These are phyloP conservation scores for Penicillium antarcticum DNA, from an alignment of 495 filamentous ascomycete species.

Conservation along the genomic window DNA sequence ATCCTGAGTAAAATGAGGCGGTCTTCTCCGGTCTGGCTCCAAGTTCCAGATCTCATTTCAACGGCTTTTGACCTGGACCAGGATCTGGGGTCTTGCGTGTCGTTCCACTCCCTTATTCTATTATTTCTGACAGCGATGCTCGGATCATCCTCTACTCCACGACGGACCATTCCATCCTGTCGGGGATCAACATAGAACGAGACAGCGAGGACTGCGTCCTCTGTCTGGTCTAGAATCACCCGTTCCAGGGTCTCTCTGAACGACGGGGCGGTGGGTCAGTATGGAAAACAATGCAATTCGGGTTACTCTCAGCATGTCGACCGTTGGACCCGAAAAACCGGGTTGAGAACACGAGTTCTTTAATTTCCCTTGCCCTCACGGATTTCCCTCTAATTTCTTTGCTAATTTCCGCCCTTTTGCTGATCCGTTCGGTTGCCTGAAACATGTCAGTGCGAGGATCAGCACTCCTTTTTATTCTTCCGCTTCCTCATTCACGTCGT, in stretches of 20 bases:
- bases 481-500: background rate
- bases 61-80: constrained; percentile 15
- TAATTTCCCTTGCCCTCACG: background rate
- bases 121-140: too few relatives aligned
- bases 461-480: constrained; percentile 2
- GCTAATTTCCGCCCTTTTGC: background rate
- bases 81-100: background rate
- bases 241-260: constrained; percentile 2
- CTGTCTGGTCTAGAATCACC: too few relatives aligned
- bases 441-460: constrained; percentile 23
- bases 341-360: background rate
- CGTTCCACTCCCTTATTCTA: too few relatives aligned
- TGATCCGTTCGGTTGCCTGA: constrained; percentile 21
- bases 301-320: background rate
- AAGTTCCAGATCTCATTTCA: constrained; percentile 21
- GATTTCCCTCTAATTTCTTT: too few relatives aligned
- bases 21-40: constrained; percentile 20
- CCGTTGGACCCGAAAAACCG: background rate
- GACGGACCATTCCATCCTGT: too few relatives aligned
- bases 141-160: too few relatives aligned
- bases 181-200: too few relatives aligned
- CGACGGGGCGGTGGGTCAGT: constrained; percentile 13
- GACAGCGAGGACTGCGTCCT: too few relatives aligned
- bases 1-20: constrained; percentile 24
- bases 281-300: background rate